Percentiles rank a stretch among this genome's conserved stretches.
Evolutionary conservation across 2,329 filamentous ascomycete genomes (phyloP).

Genomic region (Alternaria panax): DNA sequence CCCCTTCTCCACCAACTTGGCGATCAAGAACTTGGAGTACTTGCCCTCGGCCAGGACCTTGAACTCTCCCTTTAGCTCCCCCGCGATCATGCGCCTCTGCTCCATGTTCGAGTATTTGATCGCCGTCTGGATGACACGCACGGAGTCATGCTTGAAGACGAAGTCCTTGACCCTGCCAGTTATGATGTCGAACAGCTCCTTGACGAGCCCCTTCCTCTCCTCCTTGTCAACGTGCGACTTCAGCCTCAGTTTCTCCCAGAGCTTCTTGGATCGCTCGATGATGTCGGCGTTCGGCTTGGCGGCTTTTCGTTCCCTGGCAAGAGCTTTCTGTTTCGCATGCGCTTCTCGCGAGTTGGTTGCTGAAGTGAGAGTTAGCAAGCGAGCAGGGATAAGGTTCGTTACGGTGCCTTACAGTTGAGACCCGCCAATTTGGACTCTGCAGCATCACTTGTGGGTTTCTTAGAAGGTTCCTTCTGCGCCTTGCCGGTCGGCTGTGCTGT

Average conservation of each 20-base stretch:
- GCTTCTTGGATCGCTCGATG: conserved; percentile 88
- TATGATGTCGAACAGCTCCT: conserved; percentile 90
- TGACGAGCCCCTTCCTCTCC: conserved; percentile 83
- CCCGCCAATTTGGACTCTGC: conserved; percentile 34
- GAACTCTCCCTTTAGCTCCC: conserved; percentile 85
- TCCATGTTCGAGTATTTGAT: conserved; percentile 91
- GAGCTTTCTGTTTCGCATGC: conserved; percentile 89
- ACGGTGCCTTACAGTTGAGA: conserved; percentile 34
- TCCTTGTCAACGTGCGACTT: conserved; percentile 93
- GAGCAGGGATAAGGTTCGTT: background rate
- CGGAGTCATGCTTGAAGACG: conserved; percentile 97
- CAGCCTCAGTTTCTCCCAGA: conserved; percentile 91
- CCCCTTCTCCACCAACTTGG: conserved; percentile 90
- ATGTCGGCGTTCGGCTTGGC: conserved; percentile 92
- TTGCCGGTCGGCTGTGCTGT: conserved; percentile 26
- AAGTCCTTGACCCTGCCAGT: conserved; percentile 93
- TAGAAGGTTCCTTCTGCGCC: conserved; percentile 24
- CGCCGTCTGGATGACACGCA: conserved; percentile 94
- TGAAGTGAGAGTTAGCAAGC: conserved; percentile 40
- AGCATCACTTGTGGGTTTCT: conserved; percentile 31
- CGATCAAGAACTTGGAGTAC: conserved; percentile 97
- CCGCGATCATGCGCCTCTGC: conserved; percentile 85
- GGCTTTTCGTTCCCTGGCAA: conserved; percentile 87
- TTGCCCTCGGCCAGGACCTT: conserved; percentile 87
- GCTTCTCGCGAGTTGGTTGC: conserved; percentile 82